Percentiles rank a stretch among this genome's conserved stretches.
phyloP scores from a whole-genome alignment of 2,329 filamentous ascomycete species.

The Lomentospora prolificans region DNA sequence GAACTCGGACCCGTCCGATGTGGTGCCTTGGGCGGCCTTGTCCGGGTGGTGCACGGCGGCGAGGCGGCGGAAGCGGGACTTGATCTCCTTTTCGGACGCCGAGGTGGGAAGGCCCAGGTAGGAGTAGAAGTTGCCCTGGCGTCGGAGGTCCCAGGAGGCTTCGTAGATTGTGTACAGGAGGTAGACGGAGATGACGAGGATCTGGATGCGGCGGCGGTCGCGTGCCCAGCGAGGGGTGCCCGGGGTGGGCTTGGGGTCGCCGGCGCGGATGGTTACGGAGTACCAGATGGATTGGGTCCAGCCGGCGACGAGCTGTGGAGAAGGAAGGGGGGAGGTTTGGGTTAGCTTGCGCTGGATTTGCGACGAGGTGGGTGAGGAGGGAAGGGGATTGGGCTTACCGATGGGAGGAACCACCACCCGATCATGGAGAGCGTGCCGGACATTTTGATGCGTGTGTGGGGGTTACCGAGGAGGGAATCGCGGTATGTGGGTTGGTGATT shows the following conservation, averaged over 20 bases:
- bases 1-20: constrained; percentile 39
- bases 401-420: constrained; percentile 40
- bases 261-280: constrained; percentile 77
- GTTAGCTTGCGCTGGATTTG: constrained; percentile 13
- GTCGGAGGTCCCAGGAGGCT: constrained; percentile 69
- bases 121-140: constrained; percentile 66
- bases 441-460: constrained; percentile 21
- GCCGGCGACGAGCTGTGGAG: constrained; percentile 59
- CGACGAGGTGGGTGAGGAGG: not conserved
- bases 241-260: constrained; percentile 66
- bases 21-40: constrained; percentile 46
- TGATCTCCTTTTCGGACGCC: constrained; percentile 67
- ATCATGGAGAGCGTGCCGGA: constrained; percentile 34
- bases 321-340: not conserved
- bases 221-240: constrained; percentile 57
- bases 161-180: constrained; percentile 90
- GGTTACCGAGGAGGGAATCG: not conserved
- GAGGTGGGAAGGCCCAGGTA: constrained; percentile 60
- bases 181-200: constrained; percentile 73
- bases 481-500: not conserved
- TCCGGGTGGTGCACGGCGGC: constrained; percentile 71
- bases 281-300: constrained; percentile 79
- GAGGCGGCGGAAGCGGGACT: constrained; percentile 74
- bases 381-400: constrained; percentile 22
- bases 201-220: constrained; percentile 75